These are phyloP conservation scores for Colletotrichum gloeosporioides DNA, from an alignment of 2,329 filamentous ascomycete species.

Conservation along the genomic window DNA sequence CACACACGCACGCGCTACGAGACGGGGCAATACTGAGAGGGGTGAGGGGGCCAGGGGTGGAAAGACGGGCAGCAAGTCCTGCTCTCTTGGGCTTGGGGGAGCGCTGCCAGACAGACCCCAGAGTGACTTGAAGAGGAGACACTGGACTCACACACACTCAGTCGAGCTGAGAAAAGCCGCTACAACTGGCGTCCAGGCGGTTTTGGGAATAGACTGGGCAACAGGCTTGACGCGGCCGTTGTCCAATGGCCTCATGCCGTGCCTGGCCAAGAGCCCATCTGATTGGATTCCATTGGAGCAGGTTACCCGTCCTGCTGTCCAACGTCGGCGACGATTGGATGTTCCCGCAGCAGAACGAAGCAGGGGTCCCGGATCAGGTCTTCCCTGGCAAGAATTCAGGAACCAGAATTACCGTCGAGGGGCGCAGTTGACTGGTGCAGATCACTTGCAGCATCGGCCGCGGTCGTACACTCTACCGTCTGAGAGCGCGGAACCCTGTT, in stretches of 20 bases:
- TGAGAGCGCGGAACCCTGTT: neutral
- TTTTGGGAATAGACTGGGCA: conserved; percentile 5
- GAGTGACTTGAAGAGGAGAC: neutral
- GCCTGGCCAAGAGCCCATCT: neutral
- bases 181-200: neutral
- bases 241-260: conserved; percentile 15
- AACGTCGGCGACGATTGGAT: conserved; percentile 6
- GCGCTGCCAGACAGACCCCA: neutral
- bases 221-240: conserved; percentile 1
- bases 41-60: neutral
- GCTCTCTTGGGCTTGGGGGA: neutral
- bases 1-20: neutral
- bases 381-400: conserved; percentile 4
- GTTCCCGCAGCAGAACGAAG: neutral
- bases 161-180: neutral
- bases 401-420: conserved; percentile 19
- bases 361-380: neutral
- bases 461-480: neutral
- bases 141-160: neutral
- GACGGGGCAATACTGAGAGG: neutral
- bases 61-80: neutral
- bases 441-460: neutral
- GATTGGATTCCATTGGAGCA: neutral
- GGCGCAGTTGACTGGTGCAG: conserved; percentile 15
- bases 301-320: neutral